Evolutionary conservation across 2,329 filamentous ascomycete species (phyloP), one percentile per base, ranked within the genome.

Genomic region (Colletotrichum sp.): DNA sequence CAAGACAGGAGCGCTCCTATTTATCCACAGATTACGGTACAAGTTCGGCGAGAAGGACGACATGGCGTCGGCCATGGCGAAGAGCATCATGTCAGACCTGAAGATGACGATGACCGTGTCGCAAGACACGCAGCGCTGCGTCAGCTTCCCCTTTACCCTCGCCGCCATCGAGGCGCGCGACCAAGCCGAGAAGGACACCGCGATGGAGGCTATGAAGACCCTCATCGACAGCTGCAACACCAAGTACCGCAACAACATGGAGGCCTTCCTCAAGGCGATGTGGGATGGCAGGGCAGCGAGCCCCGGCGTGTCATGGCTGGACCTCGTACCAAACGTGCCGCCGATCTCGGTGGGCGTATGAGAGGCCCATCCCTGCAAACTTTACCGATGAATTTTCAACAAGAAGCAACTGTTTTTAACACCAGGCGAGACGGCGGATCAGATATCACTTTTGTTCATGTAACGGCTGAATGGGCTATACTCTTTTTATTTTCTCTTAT

Each of bases 81-180:
- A 58, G 21, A 73, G 63, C 61, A 81, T 82, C 30, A 72, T 83
- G 24, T 71, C 65, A 0, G 78, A 81, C 38, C 75, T 82, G 8
- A 77, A 80, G 24, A 77, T 79, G 71, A 79, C 79, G 1, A 26
- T 72, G 10, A 38, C 55, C 0, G 75, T 75, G 24, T 81, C 81
- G 3, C 64, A 76, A 18, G 73, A 77, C 10, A 30, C 63, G 5
- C 77, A 79, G 13, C 66, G 75, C 36, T 80, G 79, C 65, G 68
- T 78, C 28, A 80, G 79, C 30, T 68, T 81, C 64, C 74, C 80
- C 7, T 72, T 80, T 16, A 64, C 80, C 1, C 77, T 79, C 15
- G 81, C 81, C 7, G 80, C 80, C 32, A 70, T 82, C 52, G 81
- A 82, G 48, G 43, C 81, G 0, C 57, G 76, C 3, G 70, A 76